These are phyloP conservation scores for Backusella sp. DNA, from an alignment of 192 early-diverging fungal genomes.

Conservation along the genomic window DNA sequence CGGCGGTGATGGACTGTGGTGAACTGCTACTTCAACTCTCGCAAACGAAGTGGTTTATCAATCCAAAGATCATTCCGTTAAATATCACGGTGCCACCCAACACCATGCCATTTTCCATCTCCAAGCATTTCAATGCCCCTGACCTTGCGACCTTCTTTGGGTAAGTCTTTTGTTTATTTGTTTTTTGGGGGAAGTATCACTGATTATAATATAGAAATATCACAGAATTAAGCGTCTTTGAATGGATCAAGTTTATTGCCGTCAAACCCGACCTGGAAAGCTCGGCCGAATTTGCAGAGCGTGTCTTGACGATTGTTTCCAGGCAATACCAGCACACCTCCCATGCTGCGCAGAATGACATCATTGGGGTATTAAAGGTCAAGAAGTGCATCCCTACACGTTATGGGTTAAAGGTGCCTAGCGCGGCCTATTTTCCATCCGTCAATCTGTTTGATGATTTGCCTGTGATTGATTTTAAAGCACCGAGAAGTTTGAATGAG, in stretches of 20 bases:
- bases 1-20: conserved; percentile 46
- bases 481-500: conserved; percentile 49
- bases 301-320: conserved; percentile 54
- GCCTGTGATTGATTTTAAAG: conserved; percentile 64
- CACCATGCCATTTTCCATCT: conserved; percentile 62
- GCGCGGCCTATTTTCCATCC: conserved; percentile 72
- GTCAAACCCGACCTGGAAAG: conserved; percentile 44
- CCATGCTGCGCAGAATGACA: conserved; percentile 27
- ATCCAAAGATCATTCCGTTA: conserved; percentile 63
- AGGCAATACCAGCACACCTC: conserved; percentile 43
- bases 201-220: too few species aligned
- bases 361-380: conserved; percentile 28
- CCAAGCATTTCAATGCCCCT: conserved; percentile 57
- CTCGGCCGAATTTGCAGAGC: conserved; percentile 64
- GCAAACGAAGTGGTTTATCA: conserved; percentile 57
- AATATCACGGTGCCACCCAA: conserved; percentile 59
- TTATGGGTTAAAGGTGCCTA: conserved; percentile 62
- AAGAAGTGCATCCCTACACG: conserved; percentile 72
- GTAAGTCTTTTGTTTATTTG: too few species aligned
- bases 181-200: too few species aligned
- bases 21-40: conserved; percentile 43
- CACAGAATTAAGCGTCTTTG: conserved; percentile 56
- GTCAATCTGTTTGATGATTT: conserved; percentile 85
- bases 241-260: conserved; percentile 62
- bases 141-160: conserved; percentile 58